These are phyloP conservation scores for Magnolia changhungtana DNA, from an alignment of 164 flowering plant species.

Conservation along the genomic window DNA sequence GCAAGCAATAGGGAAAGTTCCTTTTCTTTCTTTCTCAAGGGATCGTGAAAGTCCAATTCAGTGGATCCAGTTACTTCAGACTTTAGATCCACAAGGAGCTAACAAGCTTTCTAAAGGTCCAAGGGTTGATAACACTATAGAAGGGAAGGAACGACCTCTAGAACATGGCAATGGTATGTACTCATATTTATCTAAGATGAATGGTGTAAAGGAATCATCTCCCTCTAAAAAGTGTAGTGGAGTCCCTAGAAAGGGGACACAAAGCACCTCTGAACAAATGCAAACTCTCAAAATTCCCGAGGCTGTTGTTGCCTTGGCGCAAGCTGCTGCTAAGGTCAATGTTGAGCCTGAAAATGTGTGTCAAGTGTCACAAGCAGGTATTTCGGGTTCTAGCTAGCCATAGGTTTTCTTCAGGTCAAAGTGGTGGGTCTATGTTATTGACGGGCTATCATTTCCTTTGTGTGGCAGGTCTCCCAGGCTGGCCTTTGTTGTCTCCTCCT, in stretches of 20 bases:
- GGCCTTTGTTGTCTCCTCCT: conserved; percentile 77
- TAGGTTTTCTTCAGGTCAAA: conserved; percentile 19
- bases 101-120: conserved; percentile 24
- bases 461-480: conserved; percentile 61
- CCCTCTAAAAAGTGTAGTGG: conserved; percentile 16
- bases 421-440: conserved; percentile 5
- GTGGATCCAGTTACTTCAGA: conserved; percentile 74
- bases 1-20: conserved; percentile 71
- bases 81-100: conserved; percentile 78
- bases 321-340: conserved; percentile 33
- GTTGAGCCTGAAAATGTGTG: conserved; percentile 35
- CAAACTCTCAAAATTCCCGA: conserved; percentile 33
- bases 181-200: conserved; percentile 21
- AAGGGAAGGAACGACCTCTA: not conserved
- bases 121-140: not conserved
- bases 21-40: conserved; percentile 60
- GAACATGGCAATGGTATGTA: conserved; percentile 25
- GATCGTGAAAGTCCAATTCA: conserved; percentile 61
- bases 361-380: conserved; percentile 30
- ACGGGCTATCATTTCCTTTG: conserved; percentile 6
- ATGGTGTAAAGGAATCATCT: conserved; percentile 24
- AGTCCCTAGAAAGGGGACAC: conserved; percentile 26
- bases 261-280: conserved; percentile 32
- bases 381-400: conserved; percentile 25
- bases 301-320: conserved; percentile 36